phyloP scores from a whole-genome alignment of 257 asterid species.

The Solanum verrucosum region DNA sequence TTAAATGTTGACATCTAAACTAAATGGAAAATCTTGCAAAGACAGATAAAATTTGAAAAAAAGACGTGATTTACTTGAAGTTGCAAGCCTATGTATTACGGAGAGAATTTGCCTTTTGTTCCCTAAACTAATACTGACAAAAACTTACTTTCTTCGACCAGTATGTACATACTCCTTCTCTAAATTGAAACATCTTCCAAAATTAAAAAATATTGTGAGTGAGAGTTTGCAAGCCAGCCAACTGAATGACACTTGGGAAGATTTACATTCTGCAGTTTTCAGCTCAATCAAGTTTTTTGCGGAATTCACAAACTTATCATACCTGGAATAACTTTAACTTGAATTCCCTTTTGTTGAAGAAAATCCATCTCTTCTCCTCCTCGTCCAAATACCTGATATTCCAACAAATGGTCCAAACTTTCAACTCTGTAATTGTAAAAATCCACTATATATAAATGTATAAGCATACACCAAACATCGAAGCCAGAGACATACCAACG shows the following conservation, averaged over 20 bases:
- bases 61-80: neutral
- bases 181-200: neutral
- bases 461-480: neutral
- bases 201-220: no score
- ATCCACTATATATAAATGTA: neutral
- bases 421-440: neutral
- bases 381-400: slow-evolving; percentile 78
- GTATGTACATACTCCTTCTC: neutral
- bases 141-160: neutral
- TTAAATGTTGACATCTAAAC: neutral
- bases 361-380: slow-evolving; percentile 99
- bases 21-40: neutral
- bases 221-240: neutral
- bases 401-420: slow-evolving; percentile 2
- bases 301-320: slow-evolving; percentile 6
- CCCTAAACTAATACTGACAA: neutral
- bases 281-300: neutral
- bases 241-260: neutral
- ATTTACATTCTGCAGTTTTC: neutral
- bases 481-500: slow-evolving; percentile 45
- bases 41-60: neutral
- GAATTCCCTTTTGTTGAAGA: slow-evolving; percentile 78
- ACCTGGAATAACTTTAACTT: slow-evolving; percentile 91
- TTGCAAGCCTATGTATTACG: neutral
- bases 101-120: neutral